phyloP scores from a whole-genome alignment of 768 basidiomycete genomes.

The Scleroderma citrinum region DNA sequence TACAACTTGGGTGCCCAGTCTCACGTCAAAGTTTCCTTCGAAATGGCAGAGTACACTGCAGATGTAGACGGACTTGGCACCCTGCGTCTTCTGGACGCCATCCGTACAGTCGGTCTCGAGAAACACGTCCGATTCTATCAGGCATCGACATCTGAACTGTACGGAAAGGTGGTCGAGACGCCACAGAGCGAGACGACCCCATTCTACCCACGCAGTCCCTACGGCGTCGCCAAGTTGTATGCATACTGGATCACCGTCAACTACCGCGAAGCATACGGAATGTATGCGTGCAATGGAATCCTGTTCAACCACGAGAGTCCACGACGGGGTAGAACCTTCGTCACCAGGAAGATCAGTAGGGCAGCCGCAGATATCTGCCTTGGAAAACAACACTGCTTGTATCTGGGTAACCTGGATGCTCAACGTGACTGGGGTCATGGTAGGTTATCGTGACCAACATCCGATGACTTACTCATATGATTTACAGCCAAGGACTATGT shows the following conservation, averaged over 20 bases:
- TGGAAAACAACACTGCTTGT: conserved; percentile 86
- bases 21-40: conserved; percentile 98
- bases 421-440: conserved; percentile 98
- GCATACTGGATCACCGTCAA: conserved; percentile 89
- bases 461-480: conserved; percentile 1
- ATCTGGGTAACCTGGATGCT: conserved; percentile 92
- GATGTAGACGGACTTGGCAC: conserved; percentile 96
- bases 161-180: conserved; percentile 94
- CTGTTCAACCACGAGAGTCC: conserved; percentile 99
- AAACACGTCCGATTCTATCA: conserved; percentile 95
- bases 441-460: conserved; percentile 28
- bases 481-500: conserved; percentile 76
- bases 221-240: conserved; percentile 93
- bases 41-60: conserved; percentile 98
- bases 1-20: conserved; percentile 98
- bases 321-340: conserved; percentile 89
- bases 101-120: conserved; percentile 92
- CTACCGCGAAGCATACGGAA: conserved; percentile 92
- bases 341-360: conserved; percentile 90
- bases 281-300: conserved; percentile 96
- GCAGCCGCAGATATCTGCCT: conserved; percentile 89
- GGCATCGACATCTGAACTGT: conserved; percentile 94
- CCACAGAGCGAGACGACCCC: conserved; percentile 95
- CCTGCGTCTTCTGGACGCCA: conserved; percentile 90
- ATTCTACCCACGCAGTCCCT: conserved; percentile 97